Percentiles rank a stretch among this genome's conserved stretches.
phyloP scores from a whole-genome alignment of 495 filamentous ascomycete genomes.

The Thermothielavioides terrestris region DNA sequence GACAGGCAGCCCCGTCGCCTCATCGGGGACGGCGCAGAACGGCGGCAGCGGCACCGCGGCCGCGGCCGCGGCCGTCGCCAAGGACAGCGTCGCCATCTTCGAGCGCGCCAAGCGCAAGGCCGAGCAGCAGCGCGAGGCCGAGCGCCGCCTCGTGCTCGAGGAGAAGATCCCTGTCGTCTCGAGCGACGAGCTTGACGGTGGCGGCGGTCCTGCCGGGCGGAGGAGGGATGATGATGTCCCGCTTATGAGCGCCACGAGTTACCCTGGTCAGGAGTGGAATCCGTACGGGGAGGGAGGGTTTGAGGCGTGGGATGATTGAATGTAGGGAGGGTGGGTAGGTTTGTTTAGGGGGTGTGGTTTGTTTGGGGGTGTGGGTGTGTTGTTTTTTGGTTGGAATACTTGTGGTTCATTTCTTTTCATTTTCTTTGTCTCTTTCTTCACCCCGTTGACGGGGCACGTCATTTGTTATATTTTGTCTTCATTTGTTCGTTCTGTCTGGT shows the following conservation, averaged over 20 bases:
- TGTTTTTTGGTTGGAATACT: too few species aligned
- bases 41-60: too few species aligned
- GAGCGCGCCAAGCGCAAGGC: conserved; percentile 26
- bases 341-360: too few species aligned
- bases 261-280: conserved; percentile 78
- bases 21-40: conserved; percentile 1
- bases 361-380: background rate
- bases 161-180: conserved; percentile 43
- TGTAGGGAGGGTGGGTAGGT: background rate
- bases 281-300: conserved; percentile 39
- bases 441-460: too few species aligned
- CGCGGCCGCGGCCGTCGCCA: conserved; percentile 15
- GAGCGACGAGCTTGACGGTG: conserved; percentile 12
- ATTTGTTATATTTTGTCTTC: too few species aligned
- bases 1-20: conserved; percentile 4
- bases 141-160: conserved; percentile 31
- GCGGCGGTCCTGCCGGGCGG: conserved; percentile 20
- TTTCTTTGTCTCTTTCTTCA: background rate
- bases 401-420: too few species aligned
- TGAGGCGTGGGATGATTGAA: conserved; percentile 14
- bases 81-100: conserved; percentile 25
- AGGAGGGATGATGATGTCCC: conserved; percentile 46
- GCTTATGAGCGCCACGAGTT: conserved; percentile 68
- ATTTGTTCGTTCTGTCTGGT: too few species aligned
- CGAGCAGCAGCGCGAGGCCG: conserved; percentile 11